Conservation (phyloP, 169 alveolate species). For the Babesia sp. region DNA sequence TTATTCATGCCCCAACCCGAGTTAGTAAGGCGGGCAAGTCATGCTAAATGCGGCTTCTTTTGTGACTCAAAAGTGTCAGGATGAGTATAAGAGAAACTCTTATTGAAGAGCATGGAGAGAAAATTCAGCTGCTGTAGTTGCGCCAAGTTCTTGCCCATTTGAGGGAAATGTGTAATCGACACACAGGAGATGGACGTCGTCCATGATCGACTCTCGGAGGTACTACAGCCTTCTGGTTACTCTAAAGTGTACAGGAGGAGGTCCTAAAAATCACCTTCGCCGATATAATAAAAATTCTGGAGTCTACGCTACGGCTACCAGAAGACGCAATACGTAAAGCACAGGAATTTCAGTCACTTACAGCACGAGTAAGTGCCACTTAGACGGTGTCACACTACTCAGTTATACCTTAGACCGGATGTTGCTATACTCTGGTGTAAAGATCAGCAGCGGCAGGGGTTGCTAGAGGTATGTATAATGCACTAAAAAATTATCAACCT, state of each 20-base stretch:
- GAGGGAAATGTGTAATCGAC: background rate
- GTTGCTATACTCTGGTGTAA: constrained; percentile 35
- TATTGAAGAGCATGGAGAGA: no score
- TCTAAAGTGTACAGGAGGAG: constrained; percentile 14
- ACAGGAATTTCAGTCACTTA: constrained; percentile 39
- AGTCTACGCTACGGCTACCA: constrained; percentile 29
- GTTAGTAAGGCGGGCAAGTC: background rate
- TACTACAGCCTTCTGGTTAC: background rate
- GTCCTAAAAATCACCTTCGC: background rate
- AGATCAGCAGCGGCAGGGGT: constrained; percentile 20
- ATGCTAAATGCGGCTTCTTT: background rate
- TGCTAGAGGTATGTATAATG: constrained; percentile 18
- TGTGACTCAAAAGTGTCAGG: background rate
- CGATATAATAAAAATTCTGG: constrained; percentile 23
- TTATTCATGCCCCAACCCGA: no score
- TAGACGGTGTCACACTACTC: background rate
- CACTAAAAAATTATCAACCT: no score
- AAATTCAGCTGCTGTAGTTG: no score
- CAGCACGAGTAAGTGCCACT: constrained; percentile 23
- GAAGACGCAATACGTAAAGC: constrained; percentile 13
- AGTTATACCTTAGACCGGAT: constrained; percentile 54
- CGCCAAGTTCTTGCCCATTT: no score
- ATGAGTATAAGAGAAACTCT: no score
- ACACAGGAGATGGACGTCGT: constrained; percentile 13
- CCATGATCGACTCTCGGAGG: constrained; percentile 27